Evolutionary conservation across 768 basidiomycete species (phyloP).

Genomic region (Amanita molliuscula): DNA sequence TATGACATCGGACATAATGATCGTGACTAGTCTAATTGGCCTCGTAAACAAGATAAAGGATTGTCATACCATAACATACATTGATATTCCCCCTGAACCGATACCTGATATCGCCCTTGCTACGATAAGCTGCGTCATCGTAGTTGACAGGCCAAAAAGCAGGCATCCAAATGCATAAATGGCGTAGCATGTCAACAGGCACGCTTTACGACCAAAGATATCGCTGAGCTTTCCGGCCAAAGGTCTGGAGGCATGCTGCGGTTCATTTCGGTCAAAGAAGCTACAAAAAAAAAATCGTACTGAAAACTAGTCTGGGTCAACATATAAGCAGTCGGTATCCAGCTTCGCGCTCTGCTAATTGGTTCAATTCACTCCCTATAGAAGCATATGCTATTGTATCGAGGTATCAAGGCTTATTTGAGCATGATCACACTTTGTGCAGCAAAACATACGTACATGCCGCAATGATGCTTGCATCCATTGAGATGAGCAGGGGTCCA

Average conservation of each 20-base stretch:
- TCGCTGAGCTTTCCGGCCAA: slow-evolving; percentile 58
- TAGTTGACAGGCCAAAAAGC: slow-evolving; percentile 40
- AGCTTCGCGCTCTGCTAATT: slow-evolving; percentile 56
- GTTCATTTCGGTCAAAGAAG: neutral
- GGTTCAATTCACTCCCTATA: slow-evolving; percentile 49
- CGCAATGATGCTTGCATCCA: slow-evolving; percentile 40
- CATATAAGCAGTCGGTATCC: slow-evolving; percentile 58
- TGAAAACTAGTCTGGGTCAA: slow-evolving; percentile 52
- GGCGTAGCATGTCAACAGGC: slow-evolving; percentile 43
- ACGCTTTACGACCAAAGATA: slow-evolving; percentile 52
- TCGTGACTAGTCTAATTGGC: slow-evolving; percentile 39
- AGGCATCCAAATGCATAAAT: slow-evolving; percentile 46
- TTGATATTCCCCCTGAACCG: slow-evolving; percentile 54
- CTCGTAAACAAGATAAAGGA: neutral
- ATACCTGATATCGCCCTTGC: slow-evolving; percentile 48
- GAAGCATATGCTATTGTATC: slow-evolving; percentile 32
- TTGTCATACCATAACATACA: slow-evolving; percentile 26
- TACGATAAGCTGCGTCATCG: slow-evolving; percentile 42
- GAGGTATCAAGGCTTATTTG: neutral
- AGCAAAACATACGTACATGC: slow-evolving; percentile 22
- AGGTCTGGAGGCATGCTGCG: slow-evolving; percentile 25
- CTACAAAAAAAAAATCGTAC: slow-evolving; percentile 19
- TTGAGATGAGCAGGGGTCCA: slow-evolving; percentile 35
- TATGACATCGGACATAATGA: slow-evolving; percentile 58
- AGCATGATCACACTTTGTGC: neutral